Evolutionary conservation across 805 yeast genomes (phyloP), one percentile per base, ranked within the genome.

Genomic region (Yamadazyma insecticola): DNA sequence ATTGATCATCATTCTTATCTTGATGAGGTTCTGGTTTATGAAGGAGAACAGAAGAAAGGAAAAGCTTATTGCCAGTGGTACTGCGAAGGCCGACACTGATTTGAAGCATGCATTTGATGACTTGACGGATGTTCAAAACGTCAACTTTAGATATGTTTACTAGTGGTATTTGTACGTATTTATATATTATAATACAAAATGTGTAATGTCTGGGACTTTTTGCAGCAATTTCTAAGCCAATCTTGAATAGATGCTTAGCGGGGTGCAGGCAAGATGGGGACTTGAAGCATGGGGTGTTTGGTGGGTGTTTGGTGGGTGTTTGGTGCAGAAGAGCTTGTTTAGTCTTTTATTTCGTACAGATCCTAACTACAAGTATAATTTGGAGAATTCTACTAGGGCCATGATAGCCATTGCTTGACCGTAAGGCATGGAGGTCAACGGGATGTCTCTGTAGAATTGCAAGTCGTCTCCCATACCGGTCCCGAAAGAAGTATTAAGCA

Each of bases 111-210:
- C 71, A 40, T 72, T 74, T 48, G 54, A 64, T 45, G 86, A 78
- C 52, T 45, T 70, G 45, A 77, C 85, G 1, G 85, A 79, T 47
- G 57, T 65, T 15, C 71, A 78, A 46, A 79, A 79, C 42, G 63
- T 58, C 31, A 67, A 61, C 41, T 78, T 78, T 51, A 67, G 83
- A 47, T 79, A 78, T 47, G 53, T 66, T 11, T 69, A 62, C 40
- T 72, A 47, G 28, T 15, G 6, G 31, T 7, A 11, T 5, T 24
- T n/a, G n/a, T n/a, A n/a, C n/a, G n/a, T n/a, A n/a, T n/a, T n/a
- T n/a, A n/a, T n/a, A n/a, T n/a, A n/a, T n/a, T n/a, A n/a, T n/a
- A n/a, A n/a, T n/a, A n/a, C n/a, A n/a, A n/a, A n/a, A n/a, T n/a
- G n/a, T n/a, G n/a, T n/a, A n/a, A n/a, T n/a, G n/a, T n/a, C n/a